Conservation (phyloP, 2,329 filamentous ascomycete species). For the Ophiostoma pallidulum region DNA sequence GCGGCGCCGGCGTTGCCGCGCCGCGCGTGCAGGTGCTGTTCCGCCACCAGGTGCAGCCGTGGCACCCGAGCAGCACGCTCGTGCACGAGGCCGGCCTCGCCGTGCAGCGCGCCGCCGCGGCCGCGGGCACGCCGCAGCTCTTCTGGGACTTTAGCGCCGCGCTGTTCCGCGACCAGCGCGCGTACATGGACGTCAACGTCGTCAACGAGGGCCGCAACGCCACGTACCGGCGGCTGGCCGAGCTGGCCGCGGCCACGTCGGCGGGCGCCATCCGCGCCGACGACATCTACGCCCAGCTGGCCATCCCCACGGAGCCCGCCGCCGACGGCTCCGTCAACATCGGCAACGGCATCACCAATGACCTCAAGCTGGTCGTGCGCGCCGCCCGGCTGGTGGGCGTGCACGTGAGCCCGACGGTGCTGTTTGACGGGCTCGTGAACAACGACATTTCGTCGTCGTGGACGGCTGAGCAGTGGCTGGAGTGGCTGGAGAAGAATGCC, state of each 20-base stretch:
- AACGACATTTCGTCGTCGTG: conserved; percentile 71
- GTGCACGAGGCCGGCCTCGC: conserved; percentile 77
- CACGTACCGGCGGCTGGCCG: conserved; percentile 71
- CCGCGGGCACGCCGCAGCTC: conserved; percentile 38
- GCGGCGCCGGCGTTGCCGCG: no score
- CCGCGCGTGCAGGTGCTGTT: conserved; percentile 70
- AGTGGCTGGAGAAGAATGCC: conserved; percentile 60
- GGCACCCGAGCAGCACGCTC: conserved; percentile 81
- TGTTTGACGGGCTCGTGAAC: conserved; percentile 79
- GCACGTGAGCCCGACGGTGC: conserved; percentile 83
- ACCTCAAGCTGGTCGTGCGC: conserved; percentile 78
- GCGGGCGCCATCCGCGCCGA: conserved; percentile 64
- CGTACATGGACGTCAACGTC: conserved; percentile 77
- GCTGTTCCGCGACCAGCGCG: conserved; percentile 56
- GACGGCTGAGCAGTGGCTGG: conserved; percentile 71
- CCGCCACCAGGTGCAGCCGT: conserved; percentile 86
- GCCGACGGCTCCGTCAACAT: conserved; percentile 61
- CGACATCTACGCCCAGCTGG: conserved; percentile 59
- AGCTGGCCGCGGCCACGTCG: conserved; percentile 55
- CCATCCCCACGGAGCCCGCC: conserved; percentile 56
- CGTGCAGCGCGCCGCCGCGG: conserved; percentile 53
- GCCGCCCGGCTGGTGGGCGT: conserved; percentile 68
- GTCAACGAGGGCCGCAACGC: conserved; percentile 76
- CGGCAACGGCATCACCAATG: conserved; percentile 75
- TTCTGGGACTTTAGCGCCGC: conserved; percentile 73